A percentile compares a stretch with the other conserved stretches of the same genome.
These are phyloP conservation scores for Mycena crocata DNA, from an alignment of 768 basidiomycete species.

Conservation along the genomic window DNA sequence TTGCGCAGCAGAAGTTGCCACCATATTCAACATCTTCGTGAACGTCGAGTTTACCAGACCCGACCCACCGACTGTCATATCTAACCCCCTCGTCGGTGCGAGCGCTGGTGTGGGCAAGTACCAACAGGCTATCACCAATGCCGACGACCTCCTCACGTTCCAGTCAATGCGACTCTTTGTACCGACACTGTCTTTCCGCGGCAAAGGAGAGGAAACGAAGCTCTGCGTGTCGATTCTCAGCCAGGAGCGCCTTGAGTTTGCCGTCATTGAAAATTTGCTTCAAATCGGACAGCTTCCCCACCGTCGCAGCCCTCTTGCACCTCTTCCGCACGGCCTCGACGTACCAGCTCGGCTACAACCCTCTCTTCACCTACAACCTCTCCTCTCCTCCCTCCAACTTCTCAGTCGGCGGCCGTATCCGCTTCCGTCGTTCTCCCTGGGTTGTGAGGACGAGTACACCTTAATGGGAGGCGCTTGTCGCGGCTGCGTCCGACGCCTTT, in stretches of 20 bases:
- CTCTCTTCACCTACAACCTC: slow-evolving; percentile 8
- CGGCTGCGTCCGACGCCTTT: slow-evolving; percentile 15
- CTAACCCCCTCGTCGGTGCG: slow-evolving; percentile 5
- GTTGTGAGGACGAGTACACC: slow-evolving; percentile 1
- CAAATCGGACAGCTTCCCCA: not conserved
- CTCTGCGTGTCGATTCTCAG: not conserved
- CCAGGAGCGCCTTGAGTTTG: not conserved
- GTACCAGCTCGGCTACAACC: slow-evolving; percentile 18
- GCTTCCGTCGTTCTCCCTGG: slow-evolving; percentile 18
- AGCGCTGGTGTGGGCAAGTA: not conserved
- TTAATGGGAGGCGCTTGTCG: slow-evolving; percentile 21
- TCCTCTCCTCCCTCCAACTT: not conserved
- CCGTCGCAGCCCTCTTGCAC: slow-evolving; percentile 8
- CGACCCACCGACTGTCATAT: not conserved
- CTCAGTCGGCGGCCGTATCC: slow-evolving; percentile 21
- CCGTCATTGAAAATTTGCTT: slow-evolving; percentile 9
- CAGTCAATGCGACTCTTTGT: slow-evolving; percentile 17
- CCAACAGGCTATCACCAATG: not conserved
- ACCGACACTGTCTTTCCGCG: slow-evolving; percentile 3
- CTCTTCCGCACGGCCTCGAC: slow-evolving; percentile 14
- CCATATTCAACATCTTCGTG: slow-evolving; percentile 9
- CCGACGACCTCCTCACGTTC: slow-evolving; percentile 8
- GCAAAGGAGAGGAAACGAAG: not conserved
- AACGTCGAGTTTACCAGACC: slow-evolving; percentile 17
- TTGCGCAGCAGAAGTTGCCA: slow-evolving; percentile 4